A percentile compares a stretch with the other conserved stretches of the same genome.
phyloP scores from a whole-genome alignment of 768 basidiomycete species.

The Termitomyces sp. region DNA sequence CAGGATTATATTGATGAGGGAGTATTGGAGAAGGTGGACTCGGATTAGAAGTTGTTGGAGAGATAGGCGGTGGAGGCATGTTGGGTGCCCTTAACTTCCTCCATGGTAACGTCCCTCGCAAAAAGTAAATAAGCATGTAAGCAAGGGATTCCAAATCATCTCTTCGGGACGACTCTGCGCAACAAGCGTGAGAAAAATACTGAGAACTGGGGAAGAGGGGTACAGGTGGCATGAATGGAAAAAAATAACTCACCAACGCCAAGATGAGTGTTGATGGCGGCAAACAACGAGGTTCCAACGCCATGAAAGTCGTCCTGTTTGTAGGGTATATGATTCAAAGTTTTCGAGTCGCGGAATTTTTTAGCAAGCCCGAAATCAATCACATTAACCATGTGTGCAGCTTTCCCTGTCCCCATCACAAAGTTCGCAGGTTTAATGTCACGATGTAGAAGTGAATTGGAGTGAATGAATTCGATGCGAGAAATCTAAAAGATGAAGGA shows the following conservation, averaged over 20 bases:
- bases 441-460: slow-evolving; percentile 90
- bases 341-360: slow-evolving; percentile 66
- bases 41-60: slow-evolving; percentile 19
- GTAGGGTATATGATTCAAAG: slow-evolving; percentile 68
- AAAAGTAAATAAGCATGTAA: slow-evolving; percentile 82
- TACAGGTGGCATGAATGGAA: slow-evolving; percentile 2
- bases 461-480: slow-evolving; percentile 95
- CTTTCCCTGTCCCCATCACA: slow-evolving; percentile 77
- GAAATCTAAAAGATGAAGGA: slow-evolving; percentile 60
- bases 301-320: slow-evolving; percentile 73
- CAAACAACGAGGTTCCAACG: slow-evolving; percentile 76
- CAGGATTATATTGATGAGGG: slow-evolving; percentile 43
- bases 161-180: slow-evolving; percentile 66
- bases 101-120: slow-evolving; percentile 78
- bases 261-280: slow-evolving; percentile 71
- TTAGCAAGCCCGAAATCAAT: slow-evolving; percentile 87
- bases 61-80: slow-evolving; percentile 26
- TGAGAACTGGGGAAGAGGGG: background rate
- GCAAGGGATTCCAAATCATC: slow-evolving; percentile 80
- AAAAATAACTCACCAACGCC: slow-evolving; percentile 55
- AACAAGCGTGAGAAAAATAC: slow-evolving; percentile 10
- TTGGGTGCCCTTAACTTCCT: slow-evolving; percentile 61
- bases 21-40: slow-evolving; percentile 12
- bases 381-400: slow-evolving; percentile 78
- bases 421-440: slow-evolving; percentile 99